Evolutionary conservation across 495 filamentous ascomycete genomes (phyloP), one percentile per base, ranked within the genome.

Genomic region (Penicillium waksmanii): DNA sequence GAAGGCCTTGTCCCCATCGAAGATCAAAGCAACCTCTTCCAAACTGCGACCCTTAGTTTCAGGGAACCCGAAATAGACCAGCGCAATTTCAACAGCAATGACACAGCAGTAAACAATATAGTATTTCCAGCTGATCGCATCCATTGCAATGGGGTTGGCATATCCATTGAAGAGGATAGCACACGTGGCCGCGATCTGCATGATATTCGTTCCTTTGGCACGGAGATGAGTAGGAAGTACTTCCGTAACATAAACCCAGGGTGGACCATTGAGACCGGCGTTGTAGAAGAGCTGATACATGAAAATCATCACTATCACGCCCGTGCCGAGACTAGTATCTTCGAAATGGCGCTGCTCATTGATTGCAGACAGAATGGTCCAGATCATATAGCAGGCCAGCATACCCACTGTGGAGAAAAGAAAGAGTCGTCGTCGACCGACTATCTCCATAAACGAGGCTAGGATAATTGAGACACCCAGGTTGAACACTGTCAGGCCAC

Each of bases 401-500:
- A 87, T 88, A 42, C 78, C 79, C 8, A 67, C 69, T 4, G 85
- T 87, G 21, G 83, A 73, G 64, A 82, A 80, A 18, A 89, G 74
- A 36, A 88, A 88, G 50, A 83, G 71, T 38, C 78, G 76, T 50
- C 85, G 78, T 17, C 84, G 80, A 51, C 85, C 84, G 25, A 87
- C 69, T 7, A 83, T 71, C 55, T 92, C 89, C 9, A 87, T 83
- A 57, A 89, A 80, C 50, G 80, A 77, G 25, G 89, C 84, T 10
- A 88, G 86, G 18, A 80, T 69, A 5, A 87, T 77, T 3, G 87
- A 86, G 60, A 84, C 84, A 17, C 83, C 70, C 68, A 90, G 85
- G 74, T 55, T 85, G 80, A 40, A 40, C 36, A 40, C 36, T 15
- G 36, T 40, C 36, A 40, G 36, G 11, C 36, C 36, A 13, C 36